phyloP scores from a whole-genome alignment of 768 basidiomycete species.

The Pholiota molesta region DNA sequence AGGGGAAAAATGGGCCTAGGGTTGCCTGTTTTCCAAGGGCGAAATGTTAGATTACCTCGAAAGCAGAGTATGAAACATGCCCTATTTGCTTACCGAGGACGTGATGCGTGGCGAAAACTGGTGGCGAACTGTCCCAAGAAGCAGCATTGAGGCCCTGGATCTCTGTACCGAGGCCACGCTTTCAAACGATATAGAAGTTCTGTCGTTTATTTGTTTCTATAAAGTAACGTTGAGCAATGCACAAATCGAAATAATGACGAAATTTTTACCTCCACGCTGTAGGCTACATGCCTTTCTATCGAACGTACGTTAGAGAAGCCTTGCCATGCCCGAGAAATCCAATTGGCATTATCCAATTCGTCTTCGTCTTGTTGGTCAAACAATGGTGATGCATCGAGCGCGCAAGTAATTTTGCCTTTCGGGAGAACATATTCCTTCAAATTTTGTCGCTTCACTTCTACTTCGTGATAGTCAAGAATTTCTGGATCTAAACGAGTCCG shows the following conservation, averaged over 20 bases:
- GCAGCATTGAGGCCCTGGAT: slow-evolving; percentile 33
- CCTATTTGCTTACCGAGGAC: slow-evolving; percentile 40
- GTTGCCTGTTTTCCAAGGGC: slow-evolving; percentile 22
- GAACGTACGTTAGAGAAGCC: slow-evolving; percentile 12
- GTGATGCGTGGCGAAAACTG: slow-evolving; percentile 70
- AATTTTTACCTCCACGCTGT: slow-evolving; percentile 21
- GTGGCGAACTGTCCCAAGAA: slow-evolving; percentile 75
- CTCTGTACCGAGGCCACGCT: slow-evolving; percentile 37
- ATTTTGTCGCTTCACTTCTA: slow-evolving; percentile 37
- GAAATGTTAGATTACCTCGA: slow-evolving; percentile 4
- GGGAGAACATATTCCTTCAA: slow-evolving; percentile 45
- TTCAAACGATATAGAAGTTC: slow-evolving; percentile 45
- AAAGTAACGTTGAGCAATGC: neutral
- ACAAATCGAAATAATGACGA: neutral
- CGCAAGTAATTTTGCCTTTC: slow-evolving; percentile 46
- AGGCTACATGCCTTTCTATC: slow-evolving; percentile 13
- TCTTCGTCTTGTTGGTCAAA: slow-evolving; percentile 11
- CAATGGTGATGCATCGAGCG: slow-evolving; percentile 46
- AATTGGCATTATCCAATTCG: neutral
- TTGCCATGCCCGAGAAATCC: slow-evolving; percentile 2
- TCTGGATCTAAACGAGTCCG: slow-evolving; percentile 41
- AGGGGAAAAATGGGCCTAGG: slow-evolving; percentile 45
- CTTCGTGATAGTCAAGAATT: slow-evolving; percentile 43
- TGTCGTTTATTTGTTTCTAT: slow-evolving; percentile 52
- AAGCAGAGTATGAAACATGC: neutral